Evolutionary conservation across 768 basidiomycete genomes (phyloP).

Genomic region (Pleurotus citrinopileatus): DNA sequence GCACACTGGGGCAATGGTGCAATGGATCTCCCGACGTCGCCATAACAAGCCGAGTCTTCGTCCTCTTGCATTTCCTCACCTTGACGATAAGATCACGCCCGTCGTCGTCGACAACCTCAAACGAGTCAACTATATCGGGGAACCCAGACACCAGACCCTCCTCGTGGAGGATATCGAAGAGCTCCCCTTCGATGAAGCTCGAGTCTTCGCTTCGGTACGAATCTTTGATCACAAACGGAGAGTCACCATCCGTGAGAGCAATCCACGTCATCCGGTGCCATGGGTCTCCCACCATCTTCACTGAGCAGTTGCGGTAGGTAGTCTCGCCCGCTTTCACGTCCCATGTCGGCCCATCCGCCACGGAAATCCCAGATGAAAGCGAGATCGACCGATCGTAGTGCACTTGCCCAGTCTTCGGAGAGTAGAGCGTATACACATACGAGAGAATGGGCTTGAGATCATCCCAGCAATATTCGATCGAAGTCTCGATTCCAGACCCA

Average conservation of each 20-base stretch:
- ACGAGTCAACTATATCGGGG: neutral
- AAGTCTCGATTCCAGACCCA: constrained; percentile 20
- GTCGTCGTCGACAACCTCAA: neutral
- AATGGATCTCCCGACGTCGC: neutral
- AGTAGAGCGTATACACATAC: constrained; percentile 5
- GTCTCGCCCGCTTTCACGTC: neutral
- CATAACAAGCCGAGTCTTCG: constrained; percentile 4
- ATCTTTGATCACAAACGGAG: constrained; percentile 3
- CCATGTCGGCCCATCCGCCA: neutral
- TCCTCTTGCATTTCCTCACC: neutral
- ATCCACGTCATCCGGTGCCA: constrained; percentile 6
- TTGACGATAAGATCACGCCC: neutral
- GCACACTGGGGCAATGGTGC: neutral
- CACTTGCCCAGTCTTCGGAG: neutral
- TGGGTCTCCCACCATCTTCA: neutral
- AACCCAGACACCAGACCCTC: neutral
- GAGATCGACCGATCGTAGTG: neutral
- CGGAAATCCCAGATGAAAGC: neutral
- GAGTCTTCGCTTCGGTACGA: neutral
- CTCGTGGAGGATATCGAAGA: neutral
- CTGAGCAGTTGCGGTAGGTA: neutral
- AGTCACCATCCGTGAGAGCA: neutral
- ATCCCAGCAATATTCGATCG: neutral
- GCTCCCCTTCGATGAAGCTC: neutral
- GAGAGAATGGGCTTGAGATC: neutral